These are phyloP conservation scores for Wickerhamiella cacticola DNA, from an alignment of 805 yeast genomes.

Conservation along the genomic window DNA sequence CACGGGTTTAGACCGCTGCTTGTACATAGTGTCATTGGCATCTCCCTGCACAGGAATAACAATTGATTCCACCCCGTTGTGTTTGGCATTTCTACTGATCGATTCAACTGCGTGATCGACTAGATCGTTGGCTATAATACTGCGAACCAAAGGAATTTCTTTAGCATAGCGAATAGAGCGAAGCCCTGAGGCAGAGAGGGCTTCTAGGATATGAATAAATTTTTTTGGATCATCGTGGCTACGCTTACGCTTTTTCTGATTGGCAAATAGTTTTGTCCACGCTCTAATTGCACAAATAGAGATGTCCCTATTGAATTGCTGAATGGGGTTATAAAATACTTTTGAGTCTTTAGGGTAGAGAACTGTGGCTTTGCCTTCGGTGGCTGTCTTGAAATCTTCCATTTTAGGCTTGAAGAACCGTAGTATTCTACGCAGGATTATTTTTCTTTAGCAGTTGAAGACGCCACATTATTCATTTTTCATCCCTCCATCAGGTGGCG, in stretches of 20 bases:
- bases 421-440: background rate
- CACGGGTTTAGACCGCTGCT: slow-evolving; percentile 34
- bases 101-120: slow-evolving; percentile 74
- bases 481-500: too few species aligned
- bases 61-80: slow-evolving; percentile 45
- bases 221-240: slow-evolving; percentile 28
- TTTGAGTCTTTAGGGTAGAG: slow-evolving; percentile 67
- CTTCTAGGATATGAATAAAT: slow-evolving; percentile 67
- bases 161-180: slow-evolving; percentile 88
- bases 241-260: slow-evolving; percentile 16
- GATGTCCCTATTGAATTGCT: slow-evolving; percentile 89
- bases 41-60: slow-evolving; percentile 71
- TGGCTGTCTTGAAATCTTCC: slow-evolving; percentile 20
- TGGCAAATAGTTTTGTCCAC: slow-evolving; percentile 53
- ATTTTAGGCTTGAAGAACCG: background rate
- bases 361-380: slow-evolving; percentile 77
- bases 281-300: slow-evolving; percentile 77
- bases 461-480: too few species aligned
- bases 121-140: slow-evolving; percentile 81
- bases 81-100: slow-evolving; percentile 56
- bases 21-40: slow-evolving; percentile 75
- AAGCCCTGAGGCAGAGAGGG: slow-evolving; percentile 87
- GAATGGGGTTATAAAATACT: slow-evolving; percentile 93
- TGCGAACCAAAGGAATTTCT: slow-evolving; percentile 67
- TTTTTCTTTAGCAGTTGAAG: background rate